Evolutionary conservation across 352 stramenopile genomes (phyloP).

Genomic region (Globisporangium heterothallicum): DNA sequence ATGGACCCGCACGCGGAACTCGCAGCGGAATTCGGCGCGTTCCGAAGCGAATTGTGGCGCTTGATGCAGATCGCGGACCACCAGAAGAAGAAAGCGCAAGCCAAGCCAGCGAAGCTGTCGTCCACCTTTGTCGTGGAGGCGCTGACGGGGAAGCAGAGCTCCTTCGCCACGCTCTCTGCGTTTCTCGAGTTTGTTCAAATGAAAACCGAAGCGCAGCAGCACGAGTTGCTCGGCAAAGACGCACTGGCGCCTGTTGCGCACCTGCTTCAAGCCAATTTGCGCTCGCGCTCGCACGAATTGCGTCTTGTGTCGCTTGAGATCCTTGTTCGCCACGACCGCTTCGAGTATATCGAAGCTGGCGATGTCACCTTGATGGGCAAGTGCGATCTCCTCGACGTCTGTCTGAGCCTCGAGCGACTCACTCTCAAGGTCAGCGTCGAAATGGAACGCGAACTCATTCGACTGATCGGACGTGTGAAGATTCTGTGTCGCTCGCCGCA

Average conservation of each 20-base stretch:
- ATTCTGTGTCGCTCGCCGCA: slow-evolving; percentile 65
- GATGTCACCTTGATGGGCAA: slow-evolving; percentile 38
- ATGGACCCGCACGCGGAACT: slow-evolving; percentile 1
- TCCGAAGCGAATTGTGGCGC: slow-evolving; percentile 70
- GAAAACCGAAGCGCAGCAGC: slow-evolving; percentile 39
- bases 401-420: slow-evolving; percentile 56
- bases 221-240: slow-evolving; percentile 33
- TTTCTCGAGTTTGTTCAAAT: slow-evolving; percentile 61
- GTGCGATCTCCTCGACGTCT: slow-evolving; percentile 66
- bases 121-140: slow-evolving; percentile 25
- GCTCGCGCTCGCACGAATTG: slow-evolving; percentile 58
- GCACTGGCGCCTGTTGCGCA: slow-evolving; percentile 27
- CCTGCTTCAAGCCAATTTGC: slow-evolving; percentile 52
- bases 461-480: slow-evolving; percentile 73
- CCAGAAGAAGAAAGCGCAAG: slow-evolving; percentile 15
- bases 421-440: slow-evolving; percentile 55
- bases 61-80: slow-evolving; percentile 49
- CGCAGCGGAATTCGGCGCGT: slow-evolving; percentile 12
- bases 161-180: slow-evolving; percentile 55
- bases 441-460: slow-evolving; percentile 80
- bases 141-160: slow-evolving; percentile 36
- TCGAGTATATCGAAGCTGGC: slow-evolving; percentile 43
- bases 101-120: slow-evolving; percentile 13
- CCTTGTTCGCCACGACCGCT: slow-evolving; percentile 41
- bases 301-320: slow-evolving; percentile 70